These are phyloP conservation scores for Marasmius tenuissimus DNA, from an alignment of 1,284 basidiomycete genomes.

Conservation along the genomic window DNA sequence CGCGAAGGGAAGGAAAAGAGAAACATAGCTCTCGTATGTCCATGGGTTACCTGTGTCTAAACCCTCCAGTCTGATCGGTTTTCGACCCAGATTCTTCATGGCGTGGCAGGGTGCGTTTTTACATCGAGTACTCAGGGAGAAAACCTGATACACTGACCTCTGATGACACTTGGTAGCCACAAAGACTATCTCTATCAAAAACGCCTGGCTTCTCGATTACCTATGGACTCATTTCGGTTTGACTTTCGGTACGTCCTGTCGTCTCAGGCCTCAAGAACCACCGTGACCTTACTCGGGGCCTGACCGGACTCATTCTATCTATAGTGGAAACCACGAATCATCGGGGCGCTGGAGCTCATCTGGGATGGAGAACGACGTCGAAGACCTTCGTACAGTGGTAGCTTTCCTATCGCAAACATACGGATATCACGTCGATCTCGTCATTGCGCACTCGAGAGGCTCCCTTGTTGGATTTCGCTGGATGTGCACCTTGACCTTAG, in stretches of 20 bases:
- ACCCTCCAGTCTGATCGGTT: neutral
- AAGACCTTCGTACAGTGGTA: constrained; percentile 67
- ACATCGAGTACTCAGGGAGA: constrained; percentile 2
- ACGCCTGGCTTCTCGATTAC: constrained; percentile 64
- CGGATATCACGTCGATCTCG: constrained; percentile 65
- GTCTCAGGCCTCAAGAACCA: neutral
- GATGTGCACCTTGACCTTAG: constrained; percentile 46
- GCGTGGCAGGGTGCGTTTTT: constrained; percentile 65
- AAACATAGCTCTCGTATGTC: constrained; percentile 63
- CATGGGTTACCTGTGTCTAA: neutral
- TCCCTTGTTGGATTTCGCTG: constrained; percentile 65
- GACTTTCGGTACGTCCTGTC: constrained; percentile 68
- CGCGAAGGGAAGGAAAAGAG: constrained; percentile 52
- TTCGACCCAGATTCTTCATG: constrained; percentile 64
- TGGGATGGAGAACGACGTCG: constrained; percentile 55
- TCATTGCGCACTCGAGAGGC: constrained; percentile 77
- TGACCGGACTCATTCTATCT: neutral
- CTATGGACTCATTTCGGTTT: constrained; percentile 80
- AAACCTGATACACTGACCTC: neutral
- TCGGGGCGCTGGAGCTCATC: constrained; percentile 63
- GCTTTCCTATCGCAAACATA: constrained; percentile 53
- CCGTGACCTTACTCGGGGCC: neutral
- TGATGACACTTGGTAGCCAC: constrained; percentile 47
- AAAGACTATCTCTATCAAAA: constrained; percentile 84
- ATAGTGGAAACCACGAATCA: constrained; percentile 77